Evolutionary conservation across 2,329 filamentous ascomycete species (phyloP).

Genomic region (Fusarium caatingaense): DNA sequence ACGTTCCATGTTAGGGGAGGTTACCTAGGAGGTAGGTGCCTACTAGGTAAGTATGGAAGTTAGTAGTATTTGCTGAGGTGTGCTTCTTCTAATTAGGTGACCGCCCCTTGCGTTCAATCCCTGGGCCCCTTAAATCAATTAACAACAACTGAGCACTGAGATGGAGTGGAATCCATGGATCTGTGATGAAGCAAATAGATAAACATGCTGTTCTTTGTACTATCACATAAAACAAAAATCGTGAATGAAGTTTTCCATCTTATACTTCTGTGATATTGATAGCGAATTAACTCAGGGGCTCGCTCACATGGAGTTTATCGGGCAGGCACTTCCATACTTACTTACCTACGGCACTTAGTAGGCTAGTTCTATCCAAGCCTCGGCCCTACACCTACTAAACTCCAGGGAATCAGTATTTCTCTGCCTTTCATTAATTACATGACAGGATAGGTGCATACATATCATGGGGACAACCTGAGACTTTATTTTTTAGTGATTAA

Average conservation of each 20-base stretch:
- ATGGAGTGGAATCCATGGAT: neutral
- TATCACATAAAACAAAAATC: neutral
- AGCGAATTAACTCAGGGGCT: conserved; percentile 34
- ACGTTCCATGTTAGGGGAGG: no score
- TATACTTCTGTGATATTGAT: neutral
- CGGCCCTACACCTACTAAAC: conserved; percentile 5
- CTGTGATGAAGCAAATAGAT: neutral
- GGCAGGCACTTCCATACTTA: no score
- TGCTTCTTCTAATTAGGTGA: neutral
- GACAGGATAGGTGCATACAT: conserved; percentile 1
- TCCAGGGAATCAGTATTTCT: neutral
- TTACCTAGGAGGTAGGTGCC: no score
- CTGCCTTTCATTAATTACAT: neutral
- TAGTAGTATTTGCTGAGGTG: neutral
- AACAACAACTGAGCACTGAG: conserved; percentile 4
- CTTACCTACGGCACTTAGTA: neutral
- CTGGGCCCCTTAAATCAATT: conserved; percentile 21
- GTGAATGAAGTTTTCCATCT: neutral
- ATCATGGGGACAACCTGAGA: conserved; percentile 5
- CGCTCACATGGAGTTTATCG: neutral
- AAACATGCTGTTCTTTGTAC: neutral
- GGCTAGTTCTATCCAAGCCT: conserved; percentile 13
- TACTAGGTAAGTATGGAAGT: no score
- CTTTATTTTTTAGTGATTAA: neutral
- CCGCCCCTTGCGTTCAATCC: neutral